Evolutionary conservation across 495 filamentous ascomycete genomes (phyloP), one percentile per base, ranked within the genome.

Genomic region (Xylaria longipes): DNA sequence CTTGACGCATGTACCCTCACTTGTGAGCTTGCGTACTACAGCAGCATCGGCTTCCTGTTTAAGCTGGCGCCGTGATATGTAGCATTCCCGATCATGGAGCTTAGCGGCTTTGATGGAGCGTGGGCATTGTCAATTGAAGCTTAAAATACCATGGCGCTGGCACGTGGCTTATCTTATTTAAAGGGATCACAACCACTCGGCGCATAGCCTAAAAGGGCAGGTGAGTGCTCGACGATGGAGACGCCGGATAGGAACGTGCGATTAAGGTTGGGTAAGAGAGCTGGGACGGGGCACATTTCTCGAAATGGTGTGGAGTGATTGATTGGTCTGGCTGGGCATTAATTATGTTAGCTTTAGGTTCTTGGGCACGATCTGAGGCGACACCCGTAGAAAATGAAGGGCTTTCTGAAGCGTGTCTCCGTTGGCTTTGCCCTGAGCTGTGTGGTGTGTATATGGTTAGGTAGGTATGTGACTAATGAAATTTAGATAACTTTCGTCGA

Each of bases 131-230:
- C 39, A 31, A 31, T 46, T 48, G 41, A 64, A 37, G 45, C 31
- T 52, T 52, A 20, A 31, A 52, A 66, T 66, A 52, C 63, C 43
- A 52, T 66, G 63, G 63, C 45, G 31, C 45, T 37, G 63, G 63
- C 45, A 66, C 63, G 63, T 66, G 63, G 63, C 63, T 66, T 66
- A 66, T 66, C 63, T 50, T 37, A 50, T 22, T 52, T 29, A 27
- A 69, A 45, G 27, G 52, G 52, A 57, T 68, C 54, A 31, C 52
- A 33, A 6, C 5, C 52, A 25, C 39, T 46, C 37, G 66, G 66
- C n/a, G 33, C 52, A 69, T 25, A 14, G 54, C 66, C 54, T 22
- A 60, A 69, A 58, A 15, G 52, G 66, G 66, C 35, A 69, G 66
- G 66, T 69, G 66, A 35, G 29, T 11, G 29, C 17, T 52, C 46